Percentiles rank a stretch among this genome's conserved stretches.
Evolutionary conservation across 83 land plant genomes (phyloP).

Genomic region (Picea mariana): DNA sequence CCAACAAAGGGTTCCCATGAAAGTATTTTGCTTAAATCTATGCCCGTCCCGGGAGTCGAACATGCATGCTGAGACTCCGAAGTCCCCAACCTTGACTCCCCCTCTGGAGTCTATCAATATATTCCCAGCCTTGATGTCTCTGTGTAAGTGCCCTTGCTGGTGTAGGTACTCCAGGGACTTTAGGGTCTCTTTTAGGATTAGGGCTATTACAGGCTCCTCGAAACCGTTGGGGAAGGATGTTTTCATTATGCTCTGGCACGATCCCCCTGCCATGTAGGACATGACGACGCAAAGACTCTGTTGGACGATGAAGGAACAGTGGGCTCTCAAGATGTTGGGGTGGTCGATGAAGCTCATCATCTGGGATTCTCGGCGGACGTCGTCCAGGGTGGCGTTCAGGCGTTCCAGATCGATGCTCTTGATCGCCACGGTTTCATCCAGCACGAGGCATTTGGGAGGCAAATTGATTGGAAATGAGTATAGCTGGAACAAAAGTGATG

Average conservation of each 20-base stretch:
- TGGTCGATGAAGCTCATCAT: conserved; percentile 58
- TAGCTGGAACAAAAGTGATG: conserved; percentile 38
- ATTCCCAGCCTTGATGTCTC: conserved; percentile 80
- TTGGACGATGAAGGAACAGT: conserved; percentile 50
- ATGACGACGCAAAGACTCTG: conserved; percentile 53
- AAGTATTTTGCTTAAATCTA: conserved; percentile 27
- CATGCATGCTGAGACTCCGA: conserved; percentile 71
- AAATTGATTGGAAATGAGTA: conserved; percentile 26
- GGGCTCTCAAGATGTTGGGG: conserved; percentile 33
- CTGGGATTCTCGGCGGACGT: conserved; percentile 52
- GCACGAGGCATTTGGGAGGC: conserved; percentile 34
- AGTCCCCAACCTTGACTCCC: conserved; percentile 65
- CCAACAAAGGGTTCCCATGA: conserved; percentile 78
- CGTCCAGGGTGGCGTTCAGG: conserved; percentile 12
- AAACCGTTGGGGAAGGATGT: conserved; percentile 54
- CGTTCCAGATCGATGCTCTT: conserved; percentile 71
- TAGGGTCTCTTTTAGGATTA: conserved; percentile 29
- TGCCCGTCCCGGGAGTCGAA: conserved; percentile 41
- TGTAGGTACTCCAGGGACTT: no score
- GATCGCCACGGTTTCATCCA: conserved; percentile 46
- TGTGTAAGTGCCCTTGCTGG: conserved; percentile 61
- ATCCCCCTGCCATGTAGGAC: conserved; percentile 81
- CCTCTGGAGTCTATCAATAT: conserved; percentile 61
- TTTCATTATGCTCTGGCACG: conserved; percentile 56
- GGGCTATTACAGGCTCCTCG: conserved; percentile 51